phyloP scores from a whole-genome alignment of 306 rosid genomes.

The Dalbergia oliveri region DNA sequence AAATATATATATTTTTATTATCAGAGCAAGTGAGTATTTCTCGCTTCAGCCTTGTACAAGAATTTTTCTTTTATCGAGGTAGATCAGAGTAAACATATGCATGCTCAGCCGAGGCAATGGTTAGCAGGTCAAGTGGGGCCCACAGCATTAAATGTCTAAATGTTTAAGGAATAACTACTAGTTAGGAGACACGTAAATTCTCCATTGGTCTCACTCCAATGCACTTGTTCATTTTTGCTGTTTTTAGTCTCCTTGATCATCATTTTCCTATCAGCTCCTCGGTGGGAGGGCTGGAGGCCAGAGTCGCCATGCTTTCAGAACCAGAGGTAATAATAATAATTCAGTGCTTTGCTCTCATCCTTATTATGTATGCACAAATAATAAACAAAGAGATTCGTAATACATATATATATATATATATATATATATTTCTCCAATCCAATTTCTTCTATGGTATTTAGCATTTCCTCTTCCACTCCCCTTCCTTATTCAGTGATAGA shows the following conservation, averaged over 20 bases:
- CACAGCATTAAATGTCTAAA: constrained; percentile 48
- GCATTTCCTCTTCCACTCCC: not conserved
- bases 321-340: constrained; percentile 63
- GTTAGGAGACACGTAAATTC: constrained; percentile 55
- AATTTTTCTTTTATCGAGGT: not conserved
- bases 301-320: constrained; percentile 58
- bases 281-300: constrained; percentile 25
- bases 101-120: not conserved
- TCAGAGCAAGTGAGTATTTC: too few relatives aligned
- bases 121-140: constrained; percentile 61
- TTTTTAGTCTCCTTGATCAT: constrained; percentile 44
- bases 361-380: constrained; percentile 15
- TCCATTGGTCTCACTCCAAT: constrained; percentile 23
- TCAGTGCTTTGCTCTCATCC: constrained; percentile 18
- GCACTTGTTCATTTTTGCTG: constrained; percentile 14
- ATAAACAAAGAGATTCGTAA: constrained; percentile 10
- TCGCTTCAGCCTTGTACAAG: too few relatives aligned
- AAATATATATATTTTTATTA: too few relatives aligned
- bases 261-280: constrained; percentile 51
- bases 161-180: constrained; percentile 54
- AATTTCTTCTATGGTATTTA: constrained; percentile 32
- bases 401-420: not conserved
- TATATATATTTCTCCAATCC: not conserved
- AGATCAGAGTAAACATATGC: not conserved
- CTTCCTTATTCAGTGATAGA: constrained; percentile 20